Evolutionary conservation across 495 filamentous ascomycete species (phyloP).

Genomic region (Alectoria sarmentosa): DNA sequence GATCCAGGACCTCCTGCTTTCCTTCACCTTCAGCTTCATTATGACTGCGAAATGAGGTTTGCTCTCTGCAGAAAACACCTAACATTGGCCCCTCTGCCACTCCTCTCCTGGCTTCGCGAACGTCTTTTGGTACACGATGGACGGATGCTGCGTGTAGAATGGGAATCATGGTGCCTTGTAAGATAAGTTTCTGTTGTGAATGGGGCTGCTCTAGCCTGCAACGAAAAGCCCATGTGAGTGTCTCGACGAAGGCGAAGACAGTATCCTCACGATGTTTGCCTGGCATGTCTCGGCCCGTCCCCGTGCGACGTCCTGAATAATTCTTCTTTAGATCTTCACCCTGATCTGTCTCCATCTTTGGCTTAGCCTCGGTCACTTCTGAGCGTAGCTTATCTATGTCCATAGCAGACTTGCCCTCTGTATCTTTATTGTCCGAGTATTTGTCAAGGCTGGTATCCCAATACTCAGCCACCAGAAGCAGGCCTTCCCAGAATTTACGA

Average conservation of each 20-base stretch:
- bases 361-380: constrained; percentile 1
- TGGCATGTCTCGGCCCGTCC: constrained; percentile 66
- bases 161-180: constrained; percentile 47
- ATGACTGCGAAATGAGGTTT: constrained; percentile 45
- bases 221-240: constrained; percentile 70
- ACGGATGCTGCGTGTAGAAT: constrained; percentile 50
- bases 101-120: constrained; percentile 61
- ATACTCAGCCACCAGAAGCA: constrained; percentile 54
- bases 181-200: constrained; percentile 52
- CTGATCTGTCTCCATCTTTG: neutral
- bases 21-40: constrained; percentile 40
- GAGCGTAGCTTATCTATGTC: constrained; percentile 31
- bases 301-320: constrained; percentile 51
- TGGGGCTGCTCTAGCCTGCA: constrained; percentile 61
- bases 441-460: constrained; percentile 57
- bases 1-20: constrained; percentile 54
- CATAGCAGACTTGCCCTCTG: constrained; percentile 24
- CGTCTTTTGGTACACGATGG: constrained; percentile 60
- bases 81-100: constrained; percentile 68
- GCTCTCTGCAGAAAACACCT: constrained; percentile 49
- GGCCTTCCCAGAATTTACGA: constrained; percentile 52
- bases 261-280: constrained; percentile 63
- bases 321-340: constrained; percentile 19
- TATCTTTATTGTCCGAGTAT: constrained; percentile 31
- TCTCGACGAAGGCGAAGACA: constrained; percentile 66